Evolutionary conservation across 371 early-diverging fungal species (phyloP).

Genomic region (Apophysomyces trapeziformis): DNA sequence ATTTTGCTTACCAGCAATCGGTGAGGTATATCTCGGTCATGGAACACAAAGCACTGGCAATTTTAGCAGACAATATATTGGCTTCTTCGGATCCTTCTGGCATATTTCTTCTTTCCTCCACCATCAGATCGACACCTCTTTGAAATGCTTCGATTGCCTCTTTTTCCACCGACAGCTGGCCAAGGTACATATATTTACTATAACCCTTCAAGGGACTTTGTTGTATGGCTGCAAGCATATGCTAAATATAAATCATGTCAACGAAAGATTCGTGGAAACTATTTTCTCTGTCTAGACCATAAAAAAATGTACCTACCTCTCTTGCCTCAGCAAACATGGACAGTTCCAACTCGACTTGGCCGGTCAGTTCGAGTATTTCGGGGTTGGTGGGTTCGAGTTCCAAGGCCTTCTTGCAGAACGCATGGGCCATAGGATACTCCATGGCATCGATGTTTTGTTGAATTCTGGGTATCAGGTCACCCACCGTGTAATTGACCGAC

Average conservation of each 20-base stretch:
- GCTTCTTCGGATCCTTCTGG: conserved; percentile 46
- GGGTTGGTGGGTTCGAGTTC: conserved; percentile 66
- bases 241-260: conserved; percentile 33
- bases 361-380: conserved; percentile 72
- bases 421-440: conserved; percentile 73
- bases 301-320: conserved; percentile 45
- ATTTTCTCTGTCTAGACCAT: too few species aligned
- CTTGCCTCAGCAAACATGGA: conserved; percentile 71
- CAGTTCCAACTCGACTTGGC: conserved; percentile 77
- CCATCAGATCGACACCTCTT: conserved; percentile 80
- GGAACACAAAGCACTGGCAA: conserved; percentile 86
- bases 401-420: conserved; percentile 74
- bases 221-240: conserved; percentile 69
- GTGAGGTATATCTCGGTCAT: conserved; percentile 97
- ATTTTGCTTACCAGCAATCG: conserved; percentile 82
- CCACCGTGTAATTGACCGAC: conserved; percentile 53
- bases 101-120: conserved; percentile 29
- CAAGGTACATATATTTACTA: conserved; percentile 89
- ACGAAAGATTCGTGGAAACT: too few species aligned
- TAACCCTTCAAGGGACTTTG: conserved; percentile 72
- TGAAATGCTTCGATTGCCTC: conserved; percentile 83
- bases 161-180: conserved; percentile 80
- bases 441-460: conserved; percentile 77
- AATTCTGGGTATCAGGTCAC: conserved; percentile 69
- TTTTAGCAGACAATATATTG: conserved; percentile 60